phyloP scores from a whole-genome alignment of 140 eudicot species.

The Erigeron philadelphicus region DNA sequence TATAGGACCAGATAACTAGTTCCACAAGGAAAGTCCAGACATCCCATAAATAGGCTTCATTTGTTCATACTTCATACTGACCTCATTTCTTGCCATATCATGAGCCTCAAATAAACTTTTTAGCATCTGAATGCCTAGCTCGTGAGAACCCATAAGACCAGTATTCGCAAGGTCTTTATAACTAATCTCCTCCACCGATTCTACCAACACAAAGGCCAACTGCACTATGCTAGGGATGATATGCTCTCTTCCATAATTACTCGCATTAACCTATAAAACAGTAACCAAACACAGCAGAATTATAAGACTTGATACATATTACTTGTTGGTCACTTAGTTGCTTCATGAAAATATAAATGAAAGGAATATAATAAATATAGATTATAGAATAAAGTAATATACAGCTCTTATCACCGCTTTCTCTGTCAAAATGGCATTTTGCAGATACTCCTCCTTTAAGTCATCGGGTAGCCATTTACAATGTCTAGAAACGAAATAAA shows the following conservation, averaged over 20 bases:
- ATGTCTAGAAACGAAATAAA: slow-evolving; percentile 38
- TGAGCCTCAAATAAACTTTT: slow-evolving; percentile 73
- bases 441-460: slow-evolving; percentile 59
- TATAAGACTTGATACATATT: background rate
- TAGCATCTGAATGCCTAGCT: slow-evolving; percentile 62
- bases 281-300: slow-evolving; percentile 8
- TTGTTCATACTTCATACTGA: slow-evolving; percentile 21
- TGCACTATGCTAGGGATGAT: slow-evolving; percentile 68
- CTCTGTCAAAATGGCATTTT: slow-evolving; percentile 50
- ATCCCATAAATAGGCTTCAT: background rate
- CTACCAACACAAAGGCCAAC: slow-evolving; percentile 68
- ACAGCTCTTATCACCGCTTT: slow-evolving; percentile 69
- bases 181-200: slow-evolving; percentile 46
- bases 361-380: background rate
- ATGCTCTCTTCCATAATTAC: slow-evolving; percentile 81
- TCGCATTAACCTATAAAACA: slow-evolving; percentile 49
- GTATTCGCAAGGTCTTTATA: slow-evolving; percentile 41
- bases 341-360: background rate
- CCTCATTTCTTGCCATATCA: slow-evolving; percentile 87
- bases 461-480: slow-evolving; percentile 73
- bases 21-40: no score
- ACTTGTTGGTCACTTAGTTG: background rate
- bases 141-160: slow-evolving; percentile 62
- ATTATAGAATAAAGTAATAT: slow-evolving; percentile 1
- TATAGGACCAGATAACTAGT: no score